Evolutionary conservation across 768 basidiomycete genomes (phyloP).

Genomic region (Boletus fagicola): DNA sequence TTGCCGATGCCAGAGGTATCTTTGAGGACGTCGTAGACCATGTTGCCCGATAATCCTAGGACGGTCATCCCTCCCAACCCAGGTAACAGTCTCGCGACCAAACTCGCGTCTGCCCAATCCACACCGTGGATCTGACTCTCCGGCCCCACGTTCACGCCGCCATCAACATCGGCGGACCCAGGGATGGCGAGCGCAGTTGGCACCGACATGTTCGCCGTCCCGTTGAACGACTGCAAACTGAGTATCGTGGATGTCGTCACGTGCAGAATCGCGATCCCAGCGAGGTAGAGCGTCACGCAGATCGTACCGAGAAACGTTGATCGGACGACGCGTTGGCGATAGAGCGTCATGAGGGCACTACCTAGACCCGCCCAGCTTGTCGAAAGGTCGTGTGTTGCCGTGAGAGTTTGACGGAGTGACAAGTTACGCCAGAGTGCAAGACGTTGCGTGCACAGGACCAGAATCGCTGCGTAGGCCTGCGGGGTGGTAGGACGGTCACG

Average conservation of each 20-base stretch:
- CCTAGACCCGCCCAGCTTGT: neutral
- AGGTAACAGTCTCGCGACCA: neutral
- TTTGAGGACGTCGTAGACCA: neutral
- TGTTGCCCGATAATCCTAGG: neutral
- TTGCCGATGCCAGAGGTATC: neutral
- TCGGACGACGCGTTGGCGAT: too few species aligned
- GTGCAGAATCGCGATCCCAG: constrained; percentile 11
- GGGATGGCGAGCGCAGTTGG: neutral
- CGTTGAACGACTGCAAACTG: constrained; percentile 10
- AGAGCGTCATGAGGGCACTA: neutral
- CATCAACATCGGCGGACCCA: too few species aligned
- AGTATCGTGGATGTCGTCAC: constrained; percentile 10
- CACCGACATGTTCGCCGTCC: neutral
- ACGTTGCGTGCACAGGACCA: neutral
- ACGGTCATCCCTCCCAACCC: neutral
- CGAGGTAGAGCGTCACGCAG: constrained; percentile 6
- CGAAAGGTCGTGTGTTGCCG: neutral
- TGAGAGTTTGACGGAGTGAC: neutral
- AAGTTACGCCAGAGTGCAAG: neutral
- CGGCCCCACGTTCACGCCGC: too few species aligned
- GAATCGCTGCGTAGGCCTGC: neutral
- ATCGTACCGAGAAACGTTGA: too few species aligned
- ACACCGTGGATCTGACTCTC: neutral
- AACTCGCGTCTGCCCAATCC: neutral
- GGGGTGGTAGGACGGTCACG: neutral